These are phyloP conservation scores for Xenoacremonium recifei DNA, from an alignment of 2,329 filamentous ascomycete species.

Conservation along the genomic window DNA sequence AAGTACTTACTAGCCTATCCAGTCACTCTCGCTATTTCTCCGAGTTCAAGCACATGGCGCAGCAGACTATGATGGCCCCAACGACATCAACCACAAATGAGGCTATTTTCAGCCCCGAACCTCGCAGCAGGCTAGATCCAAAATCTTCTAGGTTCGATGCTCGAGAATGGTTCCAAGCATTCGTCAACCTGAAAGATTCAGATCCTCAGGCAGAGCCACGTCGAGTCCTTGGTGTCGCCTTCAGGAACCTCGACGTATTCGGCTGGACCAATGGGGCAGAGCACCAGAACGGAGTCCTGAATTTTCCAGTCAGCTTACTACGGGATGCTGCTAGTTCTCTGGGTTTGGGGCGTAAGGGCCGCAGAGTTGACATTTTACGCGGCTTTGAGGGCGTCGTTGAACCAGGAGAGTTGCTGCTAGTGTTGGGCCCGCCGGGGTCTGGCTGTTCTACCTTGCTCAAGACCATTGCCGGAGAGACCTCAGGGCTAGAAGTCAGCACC, in stretches of 20 bases:
- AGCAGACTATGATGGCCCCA: too few relatives aligned
- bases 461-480: conserved; percentile 51
- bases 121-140: conserved; percentile 22
- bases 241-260: conserved; percentile 24
- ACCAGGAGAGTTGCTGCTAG: conserved; percentile 27
- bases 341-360: conserved; percentile 3
- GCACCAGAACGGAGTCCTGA: conserved; percentile 22
- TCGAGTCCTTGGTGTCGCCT: conserved; percentile 26
- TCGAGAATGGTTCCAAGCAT: conserved; percentile 24
- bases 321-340: neutral
- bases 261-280: conserved; percentile 23
- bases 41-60: too few relatives aligned
- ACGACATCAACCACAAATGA: too few relatives aligned
- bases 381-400: conserved; percentile 30
- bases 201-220: conserved; percentile 20
- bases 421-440: conserved; percentile 51
- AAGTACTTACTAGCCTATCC: too few relatives aligned
- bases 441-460: conserved; percentile 60
- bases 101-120: conserved; percentile 18
- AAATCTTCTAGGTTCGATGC: conserved; percentile 25
- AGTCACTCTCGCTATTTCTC: too few relatives aligned
- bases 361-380: conserved; percentile 23
- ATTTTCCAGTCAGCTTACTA: conserved; percentile 17
- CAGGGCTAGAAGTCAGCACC: conserved; percentile 30
- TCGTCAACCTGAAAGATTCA: conserved; percentile 24